Base-by-base conservation (phyloP, 2,329 filamentous ascomycete genomes). In the Arthrinium phaeospermum region DNA sequence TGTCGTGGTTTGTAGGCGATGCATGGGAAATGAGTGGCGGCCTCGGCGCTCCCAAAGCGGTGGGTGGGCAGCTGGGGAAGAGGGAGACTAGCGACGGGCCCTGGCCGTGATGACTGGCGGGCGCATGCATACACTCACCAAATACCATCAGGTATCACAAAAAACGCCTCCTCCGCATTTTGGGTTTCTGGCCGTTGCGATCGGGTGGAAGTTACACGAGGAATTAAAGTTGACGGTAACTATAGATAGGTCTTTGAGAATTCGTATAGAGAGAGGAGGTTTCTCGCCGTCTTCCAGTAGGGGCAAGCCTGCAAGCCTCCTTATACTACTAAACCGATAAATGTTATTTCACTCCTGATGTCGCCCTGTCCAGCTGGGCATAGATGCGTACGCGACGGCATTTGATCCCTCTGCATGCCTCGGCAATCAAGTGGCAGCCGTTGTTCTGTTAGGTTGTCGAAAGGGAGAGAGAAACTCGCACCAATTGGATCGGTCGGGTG, bases 21-120 rank as follows among this genome's bases (percentile, higher is more conserved):
- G 16, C 53, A 37, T 37, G 57, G 57, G 57, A 64, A 64, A 64
- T 64, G 41, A 10, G 34, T 64, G 57, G 57, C 57, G 57, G 57
- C 34, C 57, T 64, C 57, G 57, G 30, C 57, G 57, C 7, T 41
- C 34, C 57, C 57, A 64, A 64, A 41, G 19, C 57, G 34, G 57
- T 10, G 57, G 57, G 34, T 19, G 53, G 8, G 51, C 7, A 5
- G 37, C 37, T 41, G 37, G 37, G 37, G 37, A 10, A 41, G 37
- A 41, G 37, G 37, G 37, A 41, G 37, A 41, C 47, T 24, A 51
- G 47, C 49, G 30, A 37, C 10, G 30, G 19, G 22, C 19, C 34
- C 57, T 41, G 7, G 57, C 10, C 12, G 34, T 64, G 57, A 64
- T 64, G 57, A 41, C n/a, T 24, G 14, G 34, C 34, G 22, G 22